These are phyloP conservation scores for Penicillium diatomitis DNA, from an alignment of 495 filamentous ascomycete species.

Conservation along the genomic window DNA sequence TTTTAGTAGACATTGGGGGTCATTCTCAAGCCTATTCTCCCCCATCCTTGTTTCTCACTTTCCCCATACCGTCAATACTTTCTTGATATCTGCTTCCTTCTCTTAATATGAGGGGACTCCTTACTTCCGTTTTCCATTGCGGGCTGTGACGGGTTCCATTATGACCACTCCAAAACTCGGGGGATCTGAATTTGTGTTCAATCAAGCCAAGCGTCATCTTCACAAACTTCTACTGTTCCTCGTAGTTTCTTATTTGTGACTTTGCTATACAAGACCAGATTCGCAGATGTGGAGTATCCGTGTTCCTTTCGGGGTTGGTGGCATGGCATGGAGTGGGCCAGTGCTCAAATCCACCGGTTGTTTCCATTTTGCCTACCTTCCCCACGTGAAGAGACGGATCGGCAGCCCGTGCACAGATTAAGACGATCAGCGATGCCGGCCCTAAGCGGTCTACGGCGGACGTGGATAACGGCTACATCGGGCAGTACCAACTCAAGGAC, in stretches of 20 bases:
- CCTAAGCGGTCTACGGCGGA: no score
- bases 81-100: not conserved
- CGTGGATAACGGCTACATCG: no score
- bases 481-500: no score
- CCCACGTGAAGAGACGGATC: no score
- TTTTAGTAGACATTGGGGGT: conserved; percentile 20
- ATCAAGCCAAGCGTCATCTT: conserved; percentile 1
- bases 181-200: conserved; percentile 9
- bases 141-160: conserved; percentile 14
- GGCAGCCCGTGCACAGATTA: no score
- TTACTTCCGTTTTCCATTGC: not conserved
- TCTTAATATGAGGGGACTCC: conserved; percentile 4
- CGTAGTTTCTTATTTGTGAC: not conserved
- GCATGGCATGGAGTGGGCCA: no score
- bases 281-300: no score
- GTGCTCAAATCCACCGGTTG: no score
- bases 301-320: no score
- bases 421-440: no score
- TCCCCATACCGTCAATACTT: not conserved
- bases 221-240: not conserved
- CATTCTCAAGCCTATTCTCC: not conserved
- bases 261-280: not conserved
- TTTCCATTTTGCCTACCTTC: no score
- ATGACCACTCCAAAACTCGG: conserved; percentile 12
- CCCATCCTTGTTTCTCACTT: not conserved